phyloP scores from a whole-genome alignment of 208 protist genomes.

The Leishmania guyanensis region DNA sequence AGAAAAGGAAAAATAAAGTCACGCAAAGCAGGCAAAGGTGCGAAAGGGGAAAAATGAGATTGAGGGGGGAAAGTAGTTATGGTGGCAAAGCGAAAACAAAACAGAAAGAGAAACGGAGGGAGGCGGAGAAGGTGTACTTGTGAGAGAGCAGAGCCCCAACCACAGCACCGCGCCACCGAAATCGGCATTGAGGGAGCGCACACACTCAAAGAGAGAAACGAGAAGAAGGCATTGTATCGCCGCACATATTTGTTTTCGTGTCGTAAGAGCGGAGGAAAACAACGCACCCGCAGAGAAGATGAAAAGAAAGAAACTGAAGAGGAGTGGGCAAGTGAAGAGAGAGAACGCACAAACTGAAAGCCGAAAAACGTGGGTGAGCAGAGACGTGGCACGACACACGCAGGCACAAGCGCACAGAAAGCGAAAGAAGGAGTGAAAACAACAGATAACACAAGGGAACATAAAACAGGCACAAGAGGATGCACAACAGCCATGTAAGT shows the following conservation, averaged over 20 bases:
- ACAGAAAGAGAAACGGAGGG: not conserved
- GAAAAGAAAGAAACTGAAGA: not conserved
- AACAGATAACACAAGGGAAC: not conserved
- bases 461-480: not conserved
- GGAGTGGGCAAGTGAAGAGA: not conserved
- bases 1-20: not conserved
- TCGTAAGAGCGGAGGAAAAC: not conserved
- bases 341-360: not conserved
- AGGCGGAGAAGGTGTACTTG: too few relatives aligned
- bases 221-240: not conserved
- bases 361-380: not conserved
- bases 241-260: not conserved
- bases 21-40: conserved; percentile 8
- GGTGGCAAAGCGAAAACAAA: not conserved
- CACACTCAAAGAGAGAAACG: not conserved
- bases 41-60: not conserved
- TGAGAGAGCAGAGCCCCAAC: not conserved
- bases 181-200: not conserved
- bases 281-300: too few relatives aligned
- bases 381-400: not conserved
- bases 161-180: not conserved
- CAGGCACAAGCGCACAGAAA: conserved; percentile 2
- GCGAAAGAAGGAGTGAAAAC: not conserved
- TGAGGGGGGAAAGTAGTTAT: not conserved
- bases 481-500: not conserved